Percentiles rank a stretch among this genome's conserved stretches.
Evolutionary conservation across 805 yeast genomes (phyloP).

Genomic region (Metschnikowia koreensis): DNA sequence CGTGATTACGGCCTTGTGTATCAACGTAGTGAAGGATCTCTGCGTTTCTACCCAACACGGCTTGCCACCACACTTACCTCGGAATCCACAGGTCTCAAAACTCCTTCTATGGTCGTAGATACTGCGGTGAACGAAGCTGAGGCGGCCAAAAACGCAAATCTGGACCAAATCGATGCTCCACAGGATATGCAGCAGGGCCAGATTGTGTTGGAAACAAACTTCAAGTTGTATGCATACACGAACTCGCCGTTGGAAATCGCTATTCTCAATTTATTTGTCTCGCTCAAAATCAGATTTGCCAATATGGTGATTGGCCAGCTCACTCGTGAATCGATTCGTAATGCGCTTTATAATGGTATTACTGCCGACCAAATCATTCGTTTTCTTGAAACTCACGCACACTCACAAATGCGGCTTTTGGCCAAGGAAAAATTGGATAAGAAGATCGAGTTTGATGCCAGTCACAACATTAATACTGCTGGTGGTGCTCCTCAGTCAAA

Average conservation of each 20-base stretch:
- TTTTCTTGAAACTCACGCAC: slow-evolving; percentile 88
- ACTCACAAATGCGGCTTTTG: slow-evolving; percentile 77
- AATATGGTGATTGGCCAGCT: slow-evolving; percentile 93
- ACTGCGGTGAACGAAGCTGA: slow-evolving; percentile 48
- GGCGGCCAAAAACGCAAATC: slow-evolving; percentile 12
- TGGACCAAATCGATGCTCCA: slow-evolving; percentile 16
- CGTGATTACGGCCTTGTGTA: slow-evolving; percentile 90
- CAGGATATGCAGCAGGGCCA: slow-evolving; percentile 49
- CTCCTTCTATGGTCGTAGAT: slow-evolving; percentile 75
- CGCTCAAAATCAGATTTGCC: slow-evolving; percentile 76
- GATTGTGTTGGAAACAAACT: slow-evolving; percentile 88
- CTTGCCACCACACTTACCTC: slow-evolving; percentile 87
- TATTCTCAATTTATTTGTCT: slow-evolving; percentile 82
- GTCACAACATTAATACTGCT: slow-evolving; percentile 47
- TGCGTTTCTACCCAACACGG: slow-evolving; percentile 84
- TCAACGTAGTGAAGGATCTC: slow-evolving; percentile 50
- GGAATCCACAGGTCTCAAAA: slow-evolving; percentile 66
- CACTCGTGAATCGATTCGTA: slow-evolving; percentile 86
- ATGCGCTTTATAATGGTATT: slow-evolving; percentile 83
- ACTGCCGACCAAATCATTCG: slow-evolving; percentile 92
- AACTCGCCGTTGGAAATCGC: slow-evolving; percentile 95
- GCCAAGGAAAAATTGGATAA: slow-evolving; percentile 70
- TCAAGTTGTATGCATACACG: slow-evolving; percentile 88
- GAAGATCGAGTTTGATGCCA: slow-evolving; percentile 61
- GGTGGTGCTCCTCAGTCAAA: slow-evolving; percentile 40